phyloP scores from a whole-genome alignment of 352 stramenopile genomes.

The Pythium dissimile region DNA sequence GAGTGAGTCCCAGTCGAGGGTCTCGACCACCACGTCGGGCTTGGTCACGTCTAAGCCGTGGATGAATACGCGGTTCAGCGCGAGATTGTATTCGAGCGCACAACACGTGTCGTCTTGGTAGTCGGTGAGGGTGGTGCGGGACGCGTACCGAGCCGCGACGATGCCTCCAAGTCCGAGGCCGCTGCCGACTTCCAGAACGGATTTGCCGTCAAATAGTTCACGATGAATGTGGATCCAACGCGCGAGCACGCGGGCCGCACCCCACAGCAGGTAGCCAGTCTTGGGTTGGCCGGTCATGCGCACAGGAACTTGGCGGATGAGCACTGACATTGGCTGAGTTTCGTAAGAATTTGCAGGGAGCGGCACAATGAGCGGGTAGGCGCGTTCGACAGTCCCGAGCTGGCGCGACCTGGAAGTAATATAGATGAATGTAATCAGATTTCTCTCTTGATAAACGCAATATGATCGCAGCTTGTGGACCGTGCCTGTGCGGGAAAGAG shows the following conservation, averaged over 20 bases:
- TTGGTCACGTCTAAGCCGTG: constrained; percentile 58
- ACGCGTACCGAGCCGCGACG: constrained; percentile 64
- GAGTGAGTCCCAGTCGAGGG: constrained; percentile 75
- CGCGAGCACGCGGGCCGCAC: constrained; percentile 72
- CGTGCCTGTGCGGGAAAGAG: constrained; percentile 53
- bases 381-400: constrained; percentile 49
- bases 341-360: constrained; percentile 68
- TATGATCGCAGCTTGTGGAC: no score
- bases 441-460: no score
- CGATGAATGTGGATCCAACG: constrained; percentile 81
- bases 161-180: constrained; percentile 79
- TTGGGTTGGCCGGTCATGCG: constrained; percentile 86
- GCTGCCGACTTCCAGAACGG: constrained; percentile 79
- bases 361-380: constrained; percentile 47
- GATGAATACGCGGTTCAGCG: constrained; percentile 69
- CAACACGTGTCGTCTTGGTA: constrained; percentile 82
- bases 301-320: constrained; percentile 76
- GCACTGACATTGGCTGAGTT: constrained; percentile 39
- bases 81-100: constrained; percentile 75
- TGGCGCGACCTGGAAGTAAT: constrained; percentile 39
- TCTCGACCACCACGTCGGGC: constrained; percentile 44
- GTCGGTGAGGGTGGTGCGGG: constrained; percentile 66
- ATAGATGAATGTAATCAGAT: no score
- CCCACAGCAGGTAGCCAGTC: constrained; percentile 84
- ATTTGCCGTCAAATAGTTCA: constrained; percentile 66